Base-by-base conservation (phyloP, 2,329 filamentous ascomycete species). In the Trichoderma endophyticum region DNA sequence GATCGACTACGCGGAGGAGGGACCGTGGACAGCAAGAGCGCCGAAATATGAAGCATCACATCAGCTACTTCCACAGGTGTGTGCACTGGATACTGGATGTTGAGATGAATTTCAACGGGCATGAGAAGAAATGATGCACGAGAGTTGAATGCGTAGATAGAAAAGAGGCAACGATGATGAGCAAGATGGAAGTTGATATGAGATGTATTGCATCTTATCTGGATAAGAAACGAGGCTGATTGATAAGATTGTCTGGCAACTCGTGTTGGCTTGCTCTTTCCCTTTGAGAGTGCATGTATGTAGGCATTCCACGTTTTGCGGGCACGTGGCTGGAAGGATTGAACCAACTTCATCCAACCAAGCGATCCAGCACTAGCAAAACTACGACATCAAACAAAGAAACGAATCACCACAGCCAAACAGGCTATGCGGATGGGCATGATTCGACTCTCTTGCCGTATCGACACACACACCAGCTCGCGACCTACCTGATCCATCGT, bases 321-420 rank as follows among this genome's bases (percentile, higher is more conserved):
- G 32, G 60, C 68, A 71, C 68, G 68, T 71, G 68, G 59, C 24
- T 21, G 30, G 43, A 57, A 57, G 48, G 34, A 71, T 43, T 28
- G 6, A 39, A 15, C 8, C 43, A 57, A 63, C 18, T 26, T 54
- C 65, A 26, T 28, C 30, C 8, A 18, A 4, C 18, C 48, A 36
- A 26, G 28, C 6, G 48, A 36, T 56, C 43, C 51, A 34, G 28
- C 26, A 11, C 26, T 21, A 32, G 34, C 34, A 7, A 51, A 51
- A 34, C 14, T 24, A 62, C 57, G 6, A 32, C 62, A 24, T 30
- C 30, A 70, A 62, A 54, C 24, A 7, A 36, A 51, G 28, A 70
- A 61, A 70, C 39, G 28, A 51, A 62, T 62, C 56, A 34, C 24
- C 54, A 39, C 66, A 26, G 39, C 39, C 15, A 43, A 43, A 43